Evolutionary conservation across 345 rosid genomes (phyloP), one percentile per base, ranked within the genome.

Genomic region (Eucalyptus marginata): DNA sequence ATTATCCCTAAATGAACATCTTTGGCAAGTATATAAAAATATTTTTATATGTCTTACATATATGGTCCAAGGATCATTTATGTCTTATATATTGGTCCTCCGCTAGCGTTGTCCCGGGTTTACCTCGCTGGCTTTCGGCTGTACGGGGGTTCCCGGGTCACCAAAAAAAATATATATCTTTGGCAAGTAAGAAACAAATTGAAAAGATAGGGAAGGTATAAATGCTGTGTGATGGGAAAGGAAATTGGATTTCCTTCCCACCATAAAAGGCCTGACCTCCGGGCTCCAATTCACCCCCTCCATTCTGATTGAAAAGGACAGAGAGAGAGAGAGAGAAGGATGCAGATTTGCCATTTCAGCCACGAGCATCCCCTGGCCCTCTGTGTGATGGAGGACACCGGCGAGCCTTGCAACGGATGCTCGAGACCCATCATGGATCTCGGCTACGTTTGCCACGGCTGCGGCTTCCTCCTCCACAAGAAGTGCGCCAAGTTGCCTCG

Each of bases 331-430:
- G 44, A 59, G 80, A 59, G 40, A n/a, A 29, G 18, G 17, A 87
- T 87, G 83, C 64, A 87, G 89, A 47, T 58, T 33, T 49, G 4
- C 15, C 85, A 49, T 87, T 62, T 81, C 87, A 89, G 89, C 88
- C 90, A 87, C 58, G 47, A 81, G 87, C 87, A 87, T 49, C 90
- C 90, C 12, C 50, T 89, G 62, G 85, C 40, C 51, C 87, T 89
- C 22, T 49, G 59, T 17, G 27, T 4, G 84, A 87, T 27, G 49
- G 84, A 87, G 24, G 52, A 58, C 62, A 36, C 22, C 25, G 64
- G 36, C 31, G 90, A 89, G 81, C 87, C 44, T 40, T 90, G 93
- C 58, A 84, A n/a, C 5, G 89, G 88, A 43, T 90, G 93, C 66
- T 46, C 27, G 66, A 40, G 89, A 44, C 79, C 66, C 31, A 43